Conservation (phyloP, 1,139 yeast genomes). For the Nakaseomyces uthaithaninus region DNA sequence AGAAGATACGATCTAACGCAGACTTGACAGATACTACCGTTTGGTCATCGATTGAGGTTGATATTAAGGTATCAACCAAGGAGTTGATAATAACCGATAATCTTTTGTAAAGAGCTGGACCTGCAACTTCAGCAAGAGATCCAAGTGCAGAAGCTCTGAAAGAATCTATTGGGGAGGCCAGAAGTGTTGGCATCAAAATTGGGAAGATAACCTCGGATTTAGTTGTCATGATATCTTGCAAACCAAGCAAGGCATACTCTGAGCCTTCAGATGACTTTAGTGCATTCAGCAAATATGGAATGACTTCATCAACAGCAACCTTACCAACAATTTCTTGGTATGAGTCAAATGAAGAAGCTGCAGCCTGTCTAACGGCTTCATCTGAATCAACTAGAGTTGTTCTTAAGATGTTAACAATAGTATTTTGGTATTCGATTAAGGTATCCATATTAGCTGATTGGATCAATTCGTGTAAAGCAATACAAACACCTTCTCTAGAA, state of each 20-base stretch:
- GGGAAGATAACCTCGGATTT: slow-evolving; percentile 92
- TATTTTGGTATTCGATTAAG: slow-evolving; percentile 56
- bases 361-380: slow-evolving; percentile 73
- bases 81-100: slow-evolving; percentile 65
- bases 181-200: slow-evolving; percentile 75
- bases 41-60: slow-evolving; percentile 33
- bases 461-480: slow-evolving; percentile 81
- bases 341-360: slow-evolving; percentile 84
- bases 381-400: slow-evolving; percentile 71
- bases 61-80: slow-evolving; percentile 53
- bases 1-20: slow-evolving; percentile 59
- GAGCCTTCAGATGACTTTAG: slow-evolving; percentile 56
- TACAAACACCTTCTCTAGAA: slow-evolving; percentile 92
- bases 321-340: slow-evolving; percentile 78
- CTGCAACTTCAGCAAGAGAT: slow-evolving; percentile 86
- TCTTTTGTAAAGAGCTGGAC: slow-evolving; percentile 68
- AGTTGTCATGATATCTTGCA: slow-evolving; percentile 86
- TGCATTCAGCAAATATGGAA: slow-evolving; percentile 73
- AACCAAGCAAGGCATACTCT: slow-evolving; percentile 75
- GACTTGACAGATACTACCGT: slow-evolving; percentile 38
- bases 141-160: slow-evolving; percentile 85
- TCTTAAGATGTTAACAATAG: slow-evolving; percentile 67
- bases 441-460: slow-evolving; percentile 62
- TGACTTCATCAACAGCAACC: slow-evolving; percentile 75
- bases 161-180: slow-evolving; percentile 72